Evolutionary conservation across 768 basidiomycete genomes (phyloP).

Genomic region (Pleurotus platypus): DNA sequence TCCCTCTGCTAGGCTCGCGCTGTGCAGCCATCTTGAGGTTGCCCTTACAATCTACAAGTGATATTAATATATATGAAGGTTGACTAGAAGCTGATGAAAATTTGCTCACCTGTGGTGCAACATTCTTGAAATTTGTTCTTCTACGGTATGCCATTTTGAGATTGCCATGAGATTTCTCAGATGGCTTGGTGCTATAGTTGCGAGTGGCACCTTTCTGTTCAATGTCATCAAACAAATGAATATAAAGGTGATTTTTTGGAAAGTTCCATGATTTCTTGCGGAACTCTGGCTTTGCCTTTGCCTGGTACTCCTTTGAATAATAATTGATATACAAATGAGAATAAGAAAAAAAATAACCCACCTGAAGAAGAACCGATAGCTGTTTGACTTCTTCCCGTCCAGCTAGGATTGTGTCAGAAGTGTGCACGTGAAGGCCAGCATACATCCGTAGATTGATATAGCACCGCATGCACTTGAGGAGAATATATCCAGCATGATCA

Average conservation of each 20-base stretch:
- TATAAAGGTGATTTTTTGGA: conserved; percentile 29
- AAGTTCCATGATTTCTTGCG: conserved; percentile 22
- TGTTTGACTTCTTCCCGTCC: conserved; percentile 13
- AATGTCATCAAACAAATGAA: conserved; percentile 29
- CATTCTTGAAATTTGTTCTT: conserved; percentile 28
- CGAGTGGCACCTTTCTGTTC: conserved; percentile 22
- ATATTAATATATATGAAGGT: neutral
- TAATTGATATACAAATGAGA: conserved; percentile 1
- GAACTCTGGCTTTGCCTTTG: conserved; percentile 13
- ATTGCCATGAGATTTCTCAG: conserved; percentile 26
- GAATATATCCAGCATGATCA: conserved; percentile 15
- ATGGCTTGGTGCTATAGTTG: conserved; percentile 27
- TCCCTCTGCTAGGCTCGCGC: no score
- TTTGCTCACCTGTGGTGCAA: conserved; percentile 24
- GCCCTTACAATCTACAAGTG: neutral
- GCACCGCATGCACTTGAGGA: conserved; percentile 23
- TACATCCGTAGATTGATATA: conserved; percentile 27
- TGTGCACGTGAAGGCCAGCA: conserved; percentile 28
- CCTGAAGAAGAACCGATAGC: conserved; percentile 18
- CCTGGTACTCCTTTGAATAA: neutral
- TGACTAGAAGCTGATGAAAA: neutral
- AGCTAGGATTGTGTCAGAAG: conserved; percentile 17
- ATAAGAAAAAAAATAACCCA: neutral
- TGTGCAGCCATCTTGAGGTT: no score
- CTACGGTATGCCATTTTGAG: conserved; percentile 21